A percentile compares a stretch with the other conserved stretches of the same genome.
Conservation (phyloP, 495 filamentous ascomycete species). For the Hypomontagnella submonticulosa region DNA sequence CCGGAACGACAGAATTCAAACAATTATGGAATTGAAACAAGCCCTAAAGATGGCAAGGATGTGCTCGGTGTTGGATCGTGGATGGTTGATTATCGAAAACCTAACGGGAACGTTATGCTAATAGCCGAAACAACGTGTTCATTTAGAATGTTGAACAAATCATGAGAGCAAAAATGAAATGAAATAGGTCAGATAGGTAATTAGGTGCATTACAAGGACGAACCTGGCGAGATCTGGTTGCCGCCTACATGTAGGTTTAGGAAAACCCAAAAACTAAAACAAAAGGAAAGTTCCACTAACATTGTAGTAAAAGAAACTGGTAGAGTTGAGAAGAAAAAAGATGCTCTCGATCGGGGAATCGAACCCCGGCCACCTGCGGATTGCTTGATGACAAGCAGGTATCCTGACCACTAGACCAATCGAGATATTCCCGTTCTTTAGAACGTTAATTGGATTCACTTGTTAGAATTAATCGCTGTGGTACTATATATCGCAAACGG, state of each 20-base stretch:
- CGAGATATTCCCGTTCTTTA: constrained; percentile 35
- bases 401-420: constrained; percentile 56
- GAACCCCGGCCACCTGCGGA: constrained; percentile 56
- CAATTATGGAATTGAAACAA: constrained; percentile 2
- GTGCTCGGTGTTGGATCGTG: not conserved
- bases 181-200: no score
- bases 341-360: constrained; percentile 55
- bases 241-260: no score
- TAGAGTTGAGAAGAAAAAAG: constrained; percentile 26
- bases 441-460: constrained; percentile 16
- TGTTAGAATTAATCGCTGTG: not conserved
- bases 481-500: no score
- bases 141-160: no score
- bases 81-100: not conserved
- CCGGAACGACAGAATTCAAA: not conserved
- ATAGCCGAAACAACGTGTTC: no score
- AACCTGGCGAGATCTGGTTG: no score
- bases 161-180: no score
- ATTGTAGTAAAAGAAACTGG: constrained; percentile 2
- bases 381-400: constrained; percentile 50
- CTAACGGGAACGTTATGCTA: no score
- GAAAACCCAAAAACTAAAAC: no score
- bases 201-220: no score
- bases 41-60: constrained; percentile 4
- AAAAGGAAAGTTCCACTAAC: no score